Base-by-base conservation (phyloP, 78 protist genomes). In the Chrysochromulina parva region DNA sequence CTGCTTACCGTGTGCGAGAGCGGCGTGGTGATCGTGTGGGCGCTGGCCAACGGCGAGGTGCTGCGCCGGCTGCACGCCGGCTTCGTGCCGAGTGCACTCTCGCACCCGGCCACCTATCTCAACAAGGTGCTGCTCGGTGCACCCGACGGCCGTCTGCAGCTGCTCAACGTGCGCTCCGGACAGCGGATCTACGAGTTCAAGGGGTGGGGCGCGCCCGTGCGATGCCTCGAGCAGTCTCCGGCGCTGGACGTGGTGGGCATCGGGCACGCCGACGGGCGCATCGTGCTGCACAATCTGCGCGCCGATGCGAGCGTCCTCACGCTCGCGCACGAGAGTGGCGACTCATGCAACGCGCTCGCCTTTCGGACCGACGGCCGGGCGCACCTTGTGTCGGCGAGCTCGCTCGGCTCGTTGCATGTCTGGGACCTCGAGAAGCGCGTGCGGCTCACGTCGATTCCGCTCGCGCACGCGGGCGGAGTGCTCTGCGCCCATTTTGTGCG, bases 71-170 rank as follows among this genome's bases (percentile, higher is more conserved):
- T 74, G 26, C 58, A 48, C 9, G 26, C 84, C 26, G 87, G 52
- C 47, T 26, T 80, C 26, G 47, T 66, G 11, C 38, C 65, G 14
- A 26, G 48, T 1, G 87, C 66, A 26, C 1, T 96, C 14, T 1
- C 88, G 57, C 97, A 96, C 74, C 97, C 97, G 82, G 53, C 54
- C 24, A 94, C 95, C 11, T 96, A 96, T 91, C 90, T 90, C 65
- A 96, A 96, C 86, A 95, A 96, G 93, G 50, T 96, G 16, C 85
- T 96, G 59, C 26, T 96, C 13, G 96, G 94, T 20, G 54, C 89
- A 1, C 69, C 76, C 20, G 26, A 90, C 20, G 96, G 96, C 47
- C 11, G 50, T 1, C 5, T 69, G 78, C 78, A 90, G 88, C 24
- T 96, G 19, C 93, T 94, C 94, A 96, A 95, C 88, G 13, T 95